A percentile compares a stretch with the other conserved stretches of the same genome.
Evolutionary conservation across 2,329 filamentous ascomycete genomes (phyloP).

Genomic region (Fusarium zealandicum): DNA sequence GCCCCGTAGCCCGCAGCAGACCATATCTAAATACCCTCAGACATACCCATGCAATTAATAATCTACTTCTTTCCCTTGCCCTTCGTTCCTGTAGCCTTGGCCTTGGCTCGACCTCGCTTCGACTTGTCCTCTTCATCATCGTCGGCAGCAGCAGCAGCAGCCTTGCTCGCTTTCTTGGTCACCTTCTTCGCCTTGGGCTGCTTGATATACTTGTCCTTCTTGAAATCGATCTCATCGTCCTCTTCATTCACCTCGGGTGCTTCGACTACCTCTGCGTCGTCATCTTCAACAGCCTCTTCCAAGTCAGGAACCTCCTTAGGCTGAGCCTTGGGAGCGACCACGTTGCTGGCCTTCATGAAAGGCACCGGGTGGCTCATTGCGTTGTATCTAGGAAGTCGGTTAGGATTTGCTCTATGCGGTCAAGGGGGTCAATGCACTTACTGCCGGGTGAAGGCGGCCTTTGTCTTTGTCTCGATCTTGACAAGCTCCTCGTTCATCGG

Average conservation of each 20-base stretch:
- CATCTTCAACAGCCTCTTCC: constrained; percentile 95
- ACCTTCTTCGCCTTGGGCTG: constrained; percentile 76
- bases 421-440: constrained; percentile 57
- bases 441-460: constrained; percentile 86
- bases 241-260: constrained; percentile 71
- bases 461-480: constrained; percentile 84
- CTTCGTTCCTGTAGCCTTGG: constrained; percentile 51
- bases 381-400: constrained; percentile 72
- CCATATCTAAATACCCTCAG: constrained; percentile 15
- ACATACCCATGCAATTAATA: constrained; percentile 4
- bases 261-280: constrained; percentile 70
- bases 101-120: constrained; percentile 56
- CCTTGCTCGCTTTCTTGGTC: constrained; percentile 54
- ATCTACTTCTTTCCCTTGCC: constrained; percentile 56
- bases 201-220: constrained; percentile 96
- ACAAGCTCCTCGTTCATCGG: constrained; percentile 78
- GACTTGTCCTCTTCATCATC: constrained; percentile 56
- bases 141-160: constrained; percentile 55
- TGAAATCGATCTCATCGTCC: constrained; percentile 77
- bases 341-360: constrained; percentile 91
- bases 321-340: constrained; percentile 74
- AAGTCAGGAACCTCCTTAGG: constrained; percentile 85
- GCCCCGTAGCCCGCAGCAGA: constrained; percentile 8
- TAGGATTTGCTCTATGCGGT: neutral
- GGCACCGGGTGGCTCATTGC: constrained; percentile 84